Base-by-base conservation (phyloP, 2,329 filamentous ascomycete species). In the Hawksworthiomyces lignivorus region DNA sequence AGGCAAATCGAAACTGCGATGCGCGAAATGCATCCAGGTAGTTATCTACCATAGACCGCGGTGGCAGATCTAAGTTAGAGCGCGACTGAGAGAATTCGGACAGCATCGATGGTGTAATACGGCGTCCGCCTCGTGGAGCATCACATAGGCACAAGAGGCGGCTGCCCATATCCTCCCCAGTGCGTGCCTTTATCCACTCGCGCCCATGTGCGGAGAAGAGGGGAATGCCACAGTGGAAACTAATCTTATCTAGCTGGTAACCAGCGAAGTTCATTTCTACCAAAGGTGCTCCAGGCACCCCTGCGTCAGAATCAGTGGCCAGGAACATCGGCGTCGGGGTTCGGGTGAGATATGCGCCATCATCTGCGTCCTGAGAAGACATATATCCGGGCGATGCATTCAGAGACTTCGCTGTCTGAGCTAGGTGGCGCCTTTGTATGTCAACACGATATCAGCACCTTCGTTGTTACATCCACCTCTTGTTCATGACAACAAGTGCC, bases 201-300 rank as follows among this genome's bases (percentile, higher is more conserved):
- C 62, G 63, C 6, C 71, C 70, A 12, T 67, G 60, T 0, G 58
- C 53, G 0, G 71, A 68, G 30, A 75, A 61, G 30, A 72, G 63
- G 0, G 71, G 72, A 2, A 74, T 63, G 7, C 72, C 69, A 12
- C 65, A 69, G 36, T 65, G 60, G 7, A 64, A 56, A 49, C 64
- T 71, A 24, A 72, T 64, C 11, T 61, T 60, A 9, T 70, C 70
- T 9, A 73, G 54, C 42, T 68, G 61, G 35, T 63, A 59, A 1
- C 70, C 69, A 4, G 66, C 66, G 47, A 71, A 72, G 51, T 71
- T 65, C 4, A 72, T 56, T 15, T 63, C 62, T 9, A 63, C 61
- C 8, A 55, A 54, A 38, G 40, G 6, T 26, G 26, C 29, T 14
- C 19, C 21, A 15, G 39, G 34, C n/a, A n/a, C 12, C 20, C 4